Evolutionary conservation across 1,139 yeast genomes (phyloP), one percentile per base, ranked within the genome.

Genomic region (Scheffersomyces segobiensis): DNA sequence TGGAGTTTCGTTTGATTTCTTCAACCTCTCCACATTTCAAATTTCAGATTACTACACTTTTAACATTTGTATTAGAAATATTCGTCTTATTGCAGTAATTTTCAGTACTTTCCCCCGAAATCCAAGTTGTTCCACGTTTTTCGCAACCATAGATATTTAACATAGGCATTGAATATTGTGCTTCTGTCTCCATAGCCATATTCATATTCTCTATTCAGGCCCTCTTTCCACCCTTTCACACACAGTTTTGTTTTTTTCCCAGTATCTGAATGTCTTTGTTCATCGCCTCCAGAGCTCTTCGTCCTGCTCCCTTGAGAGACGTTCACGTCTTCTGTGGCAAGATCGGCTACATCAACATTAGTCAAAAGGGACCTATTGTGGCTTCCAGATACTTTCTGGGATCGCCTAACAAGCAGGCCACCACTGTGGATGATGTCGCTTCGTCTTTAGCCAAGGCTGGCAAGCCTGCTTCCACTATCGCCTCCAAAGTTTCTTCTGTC

Each of bases 331-430:
- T 32, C 17, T 32, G 42, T 17, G 42, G 42, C 3, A 32, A 32
- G 42, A 12, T 32, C 42, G 42, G 42, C 17, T 14, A 12, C 42
- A 32, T 32, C 17, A 32, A 14, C 42, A 32, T 32, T 32, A 3
- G 42, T 17, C 42, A 32, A 32, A 32, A 17, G 12, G 42, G 42
- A 3, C 17, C 42, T 14, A 32, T 49, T 52, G 19, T 21, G 26
- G 48, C 49, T 14, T 19, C 50, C 50, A 55, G 62, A 51, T 32
- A 47, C 48, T 68, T 68, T 63, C 68, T 66, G 55, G 63, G 60
- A n/a, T 62, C 71, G 10, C 66, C 67, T 22, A 64, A 64, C 58
- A 65, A 65, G 52, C 64, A 63, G 49, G 62, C 55, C 56, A 62
- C 65, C 46, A 61, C 66, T 2, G 20, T 65, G 32, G 67, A 64